A percentile compares a stretch with the other conserved stretches of the same genome.
Evolutionary conservation across 129 eudicot genomes (phyloP).

Genomic region (Centrapalus pauciflorus): DNA sequence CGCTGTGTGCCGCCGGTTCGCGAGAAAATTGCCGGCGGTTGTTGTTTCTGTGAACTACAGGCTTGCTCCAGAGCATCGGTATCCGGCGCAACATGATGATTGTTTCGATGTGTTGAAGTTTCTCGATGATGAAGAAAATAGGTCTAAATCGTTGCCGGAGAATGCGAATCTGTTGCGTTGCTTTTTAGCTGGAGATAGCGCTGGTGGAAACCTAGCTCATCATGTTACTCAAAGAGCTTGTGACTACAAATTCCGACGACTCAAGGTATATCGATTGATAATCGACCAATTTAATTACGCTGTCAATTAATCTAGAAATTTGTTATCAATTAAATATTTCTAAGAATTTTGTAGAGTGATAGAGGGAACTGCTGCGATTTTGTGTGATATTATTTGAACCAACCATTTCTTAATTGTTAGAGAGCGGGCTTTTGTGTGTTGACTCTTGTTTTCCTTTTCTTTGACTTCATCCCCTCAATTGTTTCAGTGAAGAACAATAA

Average conservation of each 20-base stretch:
- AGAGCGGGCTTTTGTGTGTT: too few species aligned
- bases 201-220: slow-evolving; percentile 31
- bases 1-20: slow-evolving; percentile 22
- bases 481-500: neutral
- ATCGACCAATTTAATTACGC: neutral
- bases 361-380: neutral
- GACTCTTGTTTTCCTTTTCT: too few species aligned
- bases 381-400: neutral
- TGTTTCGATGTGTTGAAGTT: slow-evolving; percentile 24
- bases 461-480: neutral
- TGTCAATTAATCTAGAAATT: neutral
- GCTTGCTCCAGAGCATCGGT: slow-evolving; percentile 27
- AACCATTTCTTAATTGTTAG: neutral
- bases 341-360: neutral
- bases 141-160: slow-evolving; percentile 14
- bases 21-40: slow-evolving; percentile 16
- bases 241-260: slow-evolving; percentile 9
- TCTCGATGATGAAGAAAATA: slow-evolving; percentile 18
- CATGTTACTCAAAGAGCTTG: slow-evolving; percentile 26
- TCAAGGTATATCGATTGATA: slow-evolving; percentile 11
- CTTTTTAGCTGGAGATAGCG: slow-evolving; percentile 28
- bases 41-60: slow-evolving; percentile 22
- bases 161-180: slow-evolving; percentile 19
- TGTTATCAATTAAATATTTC: neutral
- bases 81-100: slow-evolving; percentile 26